Percentiles rank a stretch among this genome's conserved stretches.
Conservation (phyloP, 2,329 filamentous ascomycete genomes). For the Xylariaceae sp. region DNA sequence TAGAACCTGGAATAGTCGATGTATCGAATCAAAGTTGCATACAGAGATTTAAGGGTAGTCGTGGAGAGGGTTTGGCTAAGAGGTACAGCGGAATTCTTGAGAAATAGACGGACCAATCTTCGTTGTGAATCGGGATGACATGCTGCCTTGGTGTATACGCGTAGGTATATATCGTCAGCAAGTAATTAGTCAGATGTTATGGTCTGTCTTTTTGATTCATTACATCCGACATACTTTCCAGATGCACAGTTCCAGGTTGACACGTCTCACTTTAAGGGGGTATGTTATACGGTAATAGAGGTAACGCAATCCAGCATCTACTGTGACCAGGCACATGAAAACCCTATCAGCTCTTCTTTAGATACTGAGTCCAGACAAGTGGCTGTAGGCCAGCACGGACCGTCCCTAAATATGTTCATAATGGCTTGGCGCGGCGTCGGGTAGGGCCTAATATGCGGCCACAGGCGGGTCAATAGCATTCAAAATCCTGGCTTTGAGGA, state of each 20-base stretch:
- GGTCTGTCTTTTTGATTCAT: slow-evolving; percentile 24
- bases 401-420: slow-evolving; percentile 34
- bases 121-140: not conserved
- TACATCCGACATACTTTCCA: slow-evolving; percentile 25
- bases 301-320: slow-evolving; percentile 11
- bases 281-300: slow-evolving; percentile 31
- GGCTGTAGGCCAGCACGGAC: slow-evolving; percentile 26
- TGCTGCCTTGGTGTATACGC: slow-evolving; percentile 34
- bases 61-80: slow-evolving; percentile 35
- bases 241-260: slow-evolving; percentile 27
- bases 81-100: slow-evolving; percentile 29
- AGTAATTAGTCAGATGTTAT: slow-evolving; percentile 29
- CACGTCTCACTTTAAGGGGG: slow-evolving; percentile 22
- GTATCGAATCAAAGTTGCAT: slow-evolving; percentile 36
- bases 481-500: slow-evolving; percentile 63
- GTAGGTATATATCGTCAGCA: slow-evolving; percentile 31
- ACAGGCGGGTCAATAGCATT: slow-evolving; percentile 37
- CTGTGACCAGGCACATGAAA: slow-evolving; percentile 28
- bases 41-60: slow-evolving; percentile 31
- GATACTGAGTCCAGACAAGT: slow-evolving; percentile 15
- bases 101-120: slow-evolving; percentile 31
- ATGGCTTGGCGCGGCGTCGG: slow-evolving; percentile 40
- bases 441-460: slow-evolving; percentile 43
- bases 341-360: slow-evolving; percentile 13
- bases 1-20: slow-evolving; percentile 34